Percentiles rank a stretch among this genome's conserved stretches.
These are phyloP conservation scores for Mycogone perniciosa DNA, from an alignment of 2,329 filamentous ascomycete genomes.

Conservation along the genomic window DNA sequence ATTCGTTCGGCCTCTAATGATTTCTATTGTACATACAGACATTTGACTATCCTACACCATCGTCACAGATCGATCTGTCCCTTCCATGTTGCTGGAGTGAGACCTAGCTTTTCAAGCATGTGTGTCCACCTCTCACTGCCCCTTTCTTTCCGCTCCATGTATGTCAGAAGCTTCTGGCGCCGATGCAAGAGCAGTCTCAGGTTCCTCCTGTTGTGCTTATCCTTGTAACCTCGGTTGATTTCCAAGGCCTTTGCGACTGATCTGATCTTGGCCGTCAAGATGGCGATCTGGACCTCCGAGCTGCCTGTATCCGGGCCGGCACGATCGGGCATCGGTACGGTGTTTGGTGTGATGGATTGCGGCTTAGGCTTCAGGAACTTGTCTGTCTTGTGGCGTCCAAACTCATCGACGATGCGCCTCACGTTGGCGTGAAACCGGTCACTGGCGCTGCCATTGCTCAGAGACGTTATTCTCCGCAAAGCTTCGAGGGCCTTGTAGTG, in stretches of 20 bases:
- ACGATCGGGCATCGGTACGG: conserved; percentile 43
- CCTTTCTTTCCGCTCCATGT: conserved; percentile 82
- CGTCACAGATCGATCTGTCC: conserved; percentile 61
- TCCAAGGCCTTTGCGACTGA: conserved; percentile 68
- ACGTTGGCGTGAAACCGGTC: conserved; percentile 79
- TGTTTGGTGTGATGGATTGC: conserved; percentile 36
- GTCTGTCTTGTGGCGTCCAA: conserved; percentile 90
- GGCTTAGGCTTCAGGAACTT: conserved; percentile 56
- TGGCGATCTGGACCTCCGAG: conserved; percentile 94
- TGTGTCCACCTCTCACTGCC: conserved; percentile 87
- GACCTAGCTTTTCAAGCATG: conserved; percentile 73
- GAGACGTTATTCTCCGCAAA: conserved; percentile 68
- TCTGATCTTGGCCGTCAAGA: conserved; percentile 89
- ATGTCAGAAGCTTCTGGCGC: conserved; percentile 80
- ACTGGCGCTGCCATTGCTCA: conserved; percentile 71
- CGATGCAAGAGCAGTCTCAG: conserved; percentile 78
- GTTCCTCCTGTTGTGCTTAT: conserved; percentile 93
- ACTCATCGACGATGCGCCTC: conserved; percentile 74
- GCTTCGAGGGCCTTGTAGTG: conserved; percentile 69
- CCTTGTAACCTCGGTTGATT: conserved; percentile 63
- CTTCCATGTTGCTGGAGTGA: conserved; percentile 85
- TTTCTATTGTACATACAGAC: conserved; percentile 46
- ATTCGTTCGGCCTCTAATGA: conserved; percentile 22
- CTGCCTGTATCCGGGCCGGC: conserved; percentile 91
- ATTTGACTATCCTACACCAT: conserved; percentile 36